Percentiles rank a stretch among this genome's conserved stretches.
phyloP scores from a whole-genome alignment of 2,329 filamentous ascomycete species.

The Cordyceps cicadae region DNA sequence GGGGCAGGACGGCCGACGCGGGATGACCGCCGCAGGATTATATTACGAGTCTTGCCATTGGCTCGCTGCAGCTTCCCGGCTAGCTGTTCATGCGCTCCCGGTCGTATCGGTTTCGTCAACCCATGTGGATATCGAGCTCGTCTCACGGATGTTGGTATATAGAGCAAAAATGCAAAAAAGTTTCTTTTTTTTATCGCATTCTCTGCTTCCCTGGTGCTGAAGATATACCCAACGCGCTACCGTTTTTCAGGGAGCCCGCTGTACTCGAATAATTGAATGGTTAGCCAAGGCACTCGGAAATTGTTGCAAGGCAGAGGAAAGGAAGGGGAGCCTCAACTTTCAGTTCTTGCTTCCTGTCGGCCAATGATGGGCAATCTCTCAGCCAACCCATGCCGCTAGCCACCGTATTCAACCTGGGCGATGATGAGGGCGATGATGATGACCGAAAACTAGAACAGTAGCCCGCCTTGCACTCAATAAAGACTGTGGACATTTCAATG shows the following conservation, averaged over 20 bases:
- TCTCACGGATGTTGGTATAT: neutral
- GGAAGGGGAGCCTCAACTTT: too few relatives aligned
- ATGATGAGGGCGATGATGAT: too few relatives aligned
- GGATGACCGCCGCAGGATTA: neutral
- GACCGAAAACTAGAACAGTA: neutral
- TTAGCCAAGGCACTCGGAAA: too few relatives aligned
- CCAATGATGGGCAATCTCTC: too few relatives aligned
- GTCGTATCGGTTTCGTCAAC: neutral
- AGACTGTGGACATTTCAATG: neutral
- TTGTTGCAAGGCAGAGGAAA: too few relatives aligned
- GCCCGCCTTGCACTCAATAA: neutral
- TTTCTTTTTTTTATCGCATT: neutral
- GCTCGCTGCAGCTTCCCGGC: neutral
- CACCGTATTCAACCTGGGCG: too few relatives aligned
- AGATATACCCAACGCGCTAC: too few relatives aligned
- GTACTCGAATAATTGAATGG: too few relatives aligned
- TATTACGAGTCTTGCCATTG: neutral
- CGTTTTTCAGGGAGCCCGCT: too few relatives aligned
- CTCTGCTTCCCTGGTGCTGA: neutral
- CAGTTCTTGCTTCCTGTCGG: too few relatives aligned
- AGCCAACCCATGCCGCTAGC: too few relatives aligned
- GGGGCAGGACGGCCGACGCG: neutral
- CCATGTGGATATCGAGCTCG: neutral
- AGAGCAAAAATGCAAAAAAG: neutral
- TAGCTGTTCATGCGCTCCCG: neutral